phyloP scores from a whole-genome alignment of 805 yeast genomes.

The Yamadazyma ubonensis region DNA sequence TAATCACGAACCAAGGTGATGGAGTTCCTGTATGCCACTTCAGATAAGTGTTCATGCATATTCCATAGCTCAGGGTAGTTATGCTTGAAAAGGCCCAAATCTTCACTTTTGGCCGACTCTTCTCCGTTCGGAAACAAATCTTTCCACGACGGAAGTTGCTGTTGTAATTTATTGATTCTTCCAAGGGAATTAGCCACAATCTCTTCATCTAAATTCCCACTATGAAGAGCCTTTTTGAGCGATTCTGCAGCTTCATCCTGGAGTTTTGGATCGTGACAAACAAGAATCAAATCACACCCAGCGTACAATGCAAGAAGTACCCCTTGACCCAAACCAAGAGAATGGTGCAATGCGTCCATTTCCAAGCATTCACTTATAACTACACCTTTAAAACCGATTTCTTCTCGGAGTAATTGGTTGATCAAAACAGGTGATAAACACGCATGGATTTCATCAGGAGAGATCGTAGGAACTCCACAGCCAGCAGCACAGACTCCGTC shows the following conservation, averaged over 20 bases:
- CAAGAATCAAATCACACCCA: constrained; percentile 63
- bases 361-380: constrained; percentile 61
- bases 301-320: constrained; percentile 61
- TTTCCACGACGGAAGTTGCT: constrained; percentile 44
- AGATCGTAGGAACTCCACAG: constrained; percentile 60
- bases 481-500: constrained; percentile 64
- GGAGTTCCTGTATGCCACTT: constrained; percentile 48
- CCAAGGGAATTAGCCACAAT: constrained; percentile 37
- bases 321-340: constrained; percentile 68
- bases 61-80: constrained; percentile 34
- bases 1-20: constrained; percentile 56
- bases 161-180: constrained; percentile 46
- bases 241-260: constrained; percentile 57
- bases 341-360: constrained; percentile 60
- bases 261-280: constrained; percentile 53
- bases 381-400: constrained; percentile 54
- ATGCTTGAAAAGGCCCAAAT: constrained; percentile 24
- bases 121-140: constrained; percentile 39
- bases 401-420: constrained; percentile 49
- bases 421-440: constrained; percentile 56
- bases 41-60: constrained; percentile 44
- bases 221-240: constrained; percentile 35
- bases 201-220: constrained; percentile 45
- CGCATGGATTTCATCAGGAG: constrained; percentile 62
- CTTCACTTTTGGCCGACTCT: constrained; percentile 22